Evolutionary conservation across 2,329 filamentous ascomycete genomes (phyloP), one percentile per base, ranked within the genome.

Genomic region (Colletotrichum limetticola): DNA sequence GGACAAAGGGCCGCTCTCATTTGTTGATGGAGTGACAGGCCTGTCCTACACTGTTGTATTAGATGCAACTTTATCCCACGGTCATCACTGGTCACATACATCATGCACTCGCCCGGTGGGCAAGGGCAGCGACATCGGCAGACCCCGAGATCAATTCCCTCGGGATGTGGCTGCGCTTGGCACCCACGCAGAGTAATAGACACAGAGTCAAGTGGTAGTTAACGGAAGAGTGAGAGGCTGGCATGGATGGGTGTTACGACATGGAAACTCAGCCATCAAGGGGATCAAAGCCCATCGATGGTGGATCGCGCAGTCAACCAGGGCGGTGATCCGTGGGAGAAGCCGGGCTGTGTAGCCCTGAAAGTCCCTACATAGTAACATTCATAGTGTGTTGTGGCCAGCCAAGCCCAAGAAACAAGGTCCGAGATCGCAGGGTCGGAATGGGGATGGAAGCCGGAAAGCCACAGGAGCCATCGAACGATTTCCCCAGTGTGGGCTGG

Each of bases 341-440:
- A 70, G 56, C 56, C 66, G 70, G 66, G 55, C 66, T 65, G 70
- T 57, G 70, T 61, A 37, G 42, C 24, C 56, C 22, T 59, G 57
- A 9, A n/a, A 22, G 32, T 30, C 4, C 26, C 26, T 19, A 32
- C 28, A 26, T 24, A 26, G 16, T 19, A 24, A 4, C 30, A 37
- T 32, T 22, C 26, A 30, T 60, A 70, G 52, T 26, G 62, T 49
- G 42, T 49, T 49, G 16, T 19, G 19, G 16, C 16, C 19, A 22
- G 19, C 42, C 42, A 49, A 49, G 42, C 7, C 19, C 19, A 49
- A 49, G 59, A 58, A 35, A 58, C 30, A 42, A 28, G 71, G 58
- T 72, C 71, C 71, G 71, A 74, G 32, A 46, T 74, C 71, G 71
- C 71, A 66, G 61, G 42, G 24, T 22, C 53, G 24, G 46, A 64